Percentiles rank a stretch among this genome's conserved stretches.
These are phyloP conservation scores for Puccinellia tenuiflora DNA, from an alignment of 176 grass and related monocot species.

Conservation along the genomic window DNA sequence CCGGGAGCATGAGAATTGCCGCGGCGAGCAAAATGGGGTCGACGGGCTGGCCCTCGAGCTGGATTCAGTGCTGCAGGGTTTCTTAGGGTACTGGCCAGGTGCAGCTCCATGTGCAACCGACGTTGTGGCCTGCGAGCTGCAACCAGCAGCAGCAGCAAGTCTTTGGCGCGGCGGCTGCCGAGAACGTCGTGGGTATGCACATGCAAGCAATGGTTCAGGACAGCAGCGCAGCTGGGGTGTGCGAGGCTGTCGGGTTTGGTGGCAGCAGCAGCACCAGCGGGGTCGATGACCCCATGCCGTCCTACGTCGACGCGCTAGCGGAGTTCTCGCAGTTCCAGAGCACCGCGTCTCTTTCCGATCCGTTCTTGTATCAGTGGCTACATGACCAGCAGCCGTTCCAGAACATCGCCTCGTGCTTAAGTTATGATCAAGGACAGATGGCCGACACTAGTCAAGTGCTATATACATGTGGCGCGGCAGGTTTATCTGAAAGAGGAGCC, in stretches of 20 bases:
- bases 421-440: constrained; percentile 13
- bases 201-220: constrained; percentile 9
- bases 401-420: neutral
- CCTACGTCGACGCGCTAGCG: constrained; percentile 32
- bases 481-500: neutral
- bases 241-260: neutral
- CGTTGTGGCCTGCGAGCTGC: neutral
- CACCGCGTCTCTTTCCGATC: constrained; percentile 20
- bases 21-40: neutral
- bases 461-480: neutral
- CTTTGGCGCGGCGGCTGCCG: neutral
- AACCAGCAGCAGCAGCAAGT: neutral
- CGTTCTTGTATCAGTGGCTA: constrained; percentile 38
- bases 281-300: constrained; percentile 45
- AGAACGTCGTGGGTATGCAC: constrained; percentile 1
- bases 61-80: constrained; percentile 17
- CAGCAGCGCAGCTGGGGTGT: neutral
- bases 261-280: constrained; percentile 35
- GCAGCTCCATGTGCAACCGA: neutral
- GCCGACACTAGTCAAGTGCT: neutral
- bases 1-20: neutral
- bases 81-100: constrained; percentile 25
- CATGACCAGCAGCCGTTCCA: constrained; percentile 23
- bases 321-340: constrained; percentile 34
- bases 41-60: neutral